Conservation (phyloP, 352 stramenopile species). For the Phytophthora constricta region DNA sequence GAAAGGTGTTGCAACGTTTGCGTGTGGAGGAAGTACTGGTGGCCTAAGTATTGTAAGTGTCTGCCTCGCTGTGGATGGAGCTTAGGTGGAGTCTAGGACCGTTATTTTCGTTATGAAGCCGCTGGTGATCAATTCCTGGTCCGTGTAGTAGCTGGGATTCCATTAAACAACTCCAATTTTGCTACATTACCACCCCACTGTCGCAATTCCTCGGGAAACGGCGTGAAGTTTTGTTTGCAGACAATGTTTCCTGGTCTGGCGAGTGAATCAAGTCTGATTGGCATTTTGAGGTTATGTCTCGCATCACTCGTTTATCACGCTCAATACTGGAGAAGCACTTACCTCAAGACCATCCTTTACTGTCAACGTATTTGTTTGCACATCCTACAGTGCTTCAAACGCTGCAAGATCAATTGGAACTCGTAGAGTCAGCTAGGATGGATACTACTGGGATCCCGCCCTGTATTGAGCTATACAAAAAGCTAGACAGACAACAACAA, state of each 20-base stretch:
- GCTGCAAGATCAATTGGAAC: neutral
- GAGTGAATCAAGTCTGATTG: neutral
- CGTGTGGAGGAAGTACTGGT: conserved; percentile 17
- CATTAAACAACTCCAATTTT: conserved; percentile 14
- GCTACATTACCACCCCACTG: conserved; percentile 13
- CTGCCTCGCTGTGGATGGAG: conserved; percentile 18
- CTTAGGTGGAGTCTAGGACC: conserved; percentile 18
- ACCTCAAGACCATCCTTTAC: neutral
- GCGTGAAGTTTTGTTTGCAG: neutral
- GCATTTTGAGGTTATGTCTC: conserved; percentile 11
- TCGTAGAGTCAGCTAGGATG: neutral
- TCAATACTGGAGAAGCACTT: neutral
- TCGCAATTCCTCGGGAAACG: neutral
- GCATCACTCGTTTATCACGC: conserved; percentile 4
- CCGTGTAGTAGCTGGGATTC: conserved; percentile 14
- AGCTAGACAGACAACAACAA: conserved; percentile 1
- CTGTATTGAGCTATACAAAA: conserved; percentile 8
- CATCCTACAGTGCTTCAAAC: neutral
- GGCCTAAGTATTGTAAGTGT: conserved; percentile 24
- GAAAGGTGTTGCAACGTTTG: conserved; percentile 27
- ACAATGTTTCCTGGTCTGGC: conserved; percentile 12
- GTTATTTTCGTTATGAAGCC: conserved; percentile 26
- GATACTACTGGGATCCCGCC: neutral
- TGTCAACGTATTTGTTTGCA: neutral
- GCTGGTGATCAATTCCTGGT: conserved; percentile 22